Evolutionary conservation across 1,139 yeast species (phyloP).

Genomic region (Entelexis sorbosivorans): DNA sequence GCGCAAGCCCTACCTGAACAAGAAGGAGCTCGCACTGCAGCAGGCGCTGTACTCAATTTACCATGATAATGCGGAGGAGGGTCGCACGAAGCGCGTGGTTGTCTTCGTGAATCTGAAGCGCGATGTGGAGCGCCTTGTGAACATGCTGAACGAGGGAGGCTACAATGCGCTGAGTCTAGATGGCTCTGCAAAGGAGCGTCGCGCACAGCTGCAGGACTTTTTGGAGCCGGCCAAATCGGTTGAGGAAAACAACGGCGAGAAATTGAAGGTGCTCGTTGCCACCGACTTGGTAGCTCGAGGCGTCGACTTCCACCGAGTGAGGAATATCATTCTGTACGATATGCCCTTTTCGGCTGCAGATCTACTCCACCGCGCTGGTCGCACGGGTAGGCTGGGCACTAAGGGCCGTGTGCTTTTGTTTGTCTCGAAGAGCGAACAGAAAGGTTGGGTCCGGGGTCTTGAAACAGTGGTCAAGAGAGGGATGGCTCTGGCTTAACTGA

Average conservation of each 20-base stretch:
- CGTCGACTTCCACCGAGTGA: slow-evolving; percentile 67
- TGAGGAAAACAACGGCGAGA: slow-evolving; percentile 12
- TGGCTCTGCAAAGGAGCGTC: slow-evolving; percentile 28
- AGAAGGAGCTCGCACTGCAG: slow-evolving; percentile 71
- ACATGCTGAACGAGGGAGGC: slow-evolving; percentile 44
- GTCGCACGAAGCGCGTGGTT: slow-evolving; percentile 66
- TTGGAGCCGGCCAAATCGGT: slow-evolving; percentile 41
- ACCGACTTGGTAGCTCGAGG: slow-evolving; percentile 90
- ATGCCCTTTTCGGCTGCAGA: slow-evolving; percentile 79
- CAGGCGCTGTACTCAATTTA: slow-evolving; percentile 80
- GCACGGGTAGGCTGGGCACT: slow-evolving; percentile 89
- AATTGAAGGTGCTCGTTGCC: slow-evolving; percentile 58
- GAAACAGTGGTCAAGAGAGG: slow-evolving; percentile 53
- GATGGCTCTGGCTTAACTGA: slow-evolving; percentile 21
- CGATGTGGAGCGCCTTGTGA: slow-evolving; percentile 49
- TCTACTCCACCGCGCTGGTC: slow-evolving; percentile 79
- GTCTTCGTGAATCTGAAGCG: slow-evolving; percentile 74
- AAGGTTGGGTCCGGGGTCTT: slow-evolving; percentile 76
- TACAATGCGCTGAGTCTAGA: slow-evolving; percentile 55
- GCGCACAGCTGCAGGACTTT: slow-evolving; percentile 42
- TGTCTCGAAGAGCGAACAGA: slow-evolving; percentile 50
- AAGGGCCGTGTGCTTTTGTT: slow-evolving; percentile 78
- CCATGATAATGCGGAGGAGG: slow-evolving; percentile 71
- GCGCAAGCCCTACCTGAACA: slow-evolving; percentile 66
- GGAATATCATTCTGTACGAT: slow-evolving; percentile 75